These are phyloP conservation scores for Pythium scleroteichum DNA, from an alignment of 352 stramenopile genomes.

Conservation along the genomic window DNA sequence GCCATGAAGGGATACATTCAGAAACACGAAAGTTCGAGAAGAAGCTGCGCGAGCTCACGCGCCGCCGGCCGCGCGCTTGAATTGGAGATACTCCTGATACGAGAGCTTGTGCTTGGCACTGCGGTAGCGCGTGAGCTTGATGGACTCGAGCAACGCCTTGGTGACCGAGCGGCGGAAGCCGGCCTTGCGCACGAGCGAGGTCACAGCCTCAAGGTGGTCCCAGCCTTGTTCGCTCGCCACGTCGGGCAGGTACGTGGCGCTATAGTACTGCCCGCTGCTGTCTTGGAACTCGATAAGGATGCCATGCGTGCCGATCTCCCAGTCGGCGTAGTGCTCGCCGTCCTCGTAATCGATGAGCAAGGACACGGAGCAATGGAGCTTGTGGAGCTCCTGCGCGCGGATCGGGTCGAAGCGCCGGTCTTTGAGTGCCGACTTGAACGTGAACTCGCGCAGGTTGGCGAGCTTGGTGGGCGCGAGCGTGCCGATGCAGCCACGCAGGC, in stretches of 20 bases:
- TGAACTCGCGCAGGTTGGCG: slow-evolving; percentile 74
- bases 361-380: slow-evolving; percentile 76
- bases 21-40: slow-evolving; percentile 1
- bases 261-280: slow-evolving; percentile 47
- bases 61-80: slow-evolving; percentile 39
- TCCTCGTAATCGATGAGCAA: slow-evolving; percentile 83
- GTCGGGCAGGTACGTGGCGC: slow-evolving; percentile 77
- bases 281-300: slow-evolving; percentile 84
- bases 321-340: slow-evolving; percentile 75
- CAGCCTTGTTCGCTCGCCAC: slow-evolving; percentile 77
- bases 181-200: slow-evolving; percentile 78
- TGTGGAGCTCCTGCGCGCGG: slow-evolving; percentile 56
- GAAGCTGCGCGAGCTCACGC: not conserved
- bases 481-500: slow-evolving; percentile 77
- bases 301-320: slow-evolving; percentile 77
- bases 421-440: slow-evolving; percentile 79
- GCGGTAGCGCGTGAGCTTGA: slow-evolving; percentile 80
- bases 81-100: slow-evolving; percentile 74
- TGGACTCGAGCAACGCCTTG: slow-evolving; percentile 47
- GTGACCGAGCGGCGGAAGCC: slow-evolving; percentile 65
- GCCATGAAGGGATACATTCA: not conserved
- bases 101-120: slow-evolving; percentile 84
- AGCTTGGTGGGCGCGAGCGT: slow-evolving; percentile 68
- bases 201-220: slow-evolving; percentile 70
- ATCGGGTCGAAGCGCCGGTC: slow-evolving; percentile 82